Percentiles rank a stretch among this genome's conserved stretches.
Evolutionary conservation across 805 yeast genomes (phyloP).

Genomic region (Sugiyamaella boreocaroliniensis): DNA sequence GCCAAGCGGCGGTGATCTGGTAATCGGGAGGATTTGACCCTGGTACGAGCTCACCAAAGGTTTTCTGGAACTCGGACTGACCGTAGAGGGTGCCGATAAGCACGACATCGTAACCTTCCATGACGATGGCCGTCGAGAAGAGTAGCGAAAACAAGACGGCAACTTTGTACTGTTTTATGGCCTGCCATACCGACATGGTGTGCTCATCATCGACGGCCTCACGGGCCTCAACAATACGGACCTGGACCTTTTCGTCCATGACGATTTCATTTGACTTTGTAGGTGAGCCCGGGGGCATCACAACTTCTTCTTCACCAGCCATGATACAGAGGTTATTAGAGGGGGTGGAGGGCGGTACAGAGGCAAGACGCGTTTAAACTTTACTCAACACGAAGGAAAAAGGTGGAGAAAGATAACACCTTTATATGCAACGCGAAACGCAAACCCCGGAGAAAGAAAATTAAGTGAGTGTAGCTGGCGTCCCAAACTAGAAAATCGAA

Average conservation of each 20-base stretch:
- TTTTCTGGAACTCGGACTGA: conserved; percentile 37
- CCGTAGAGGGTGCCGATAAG: conserved; percentile 39
- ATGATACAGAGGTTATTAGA: background rate
- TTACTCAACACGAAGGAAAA: no score
- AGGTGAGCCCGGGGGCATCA: background rate
- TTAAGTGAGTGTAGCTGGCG: background rate
- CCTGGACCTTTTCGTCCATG: conserved; percentile 3
- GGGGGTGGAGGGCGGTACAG: no score
- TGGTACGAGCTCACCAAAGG: conserved; percentile 33
- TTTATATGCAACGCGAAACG: no score
- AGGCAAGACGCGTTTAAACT: no score
- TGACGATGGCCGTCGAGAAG: conserved; percentile 38
- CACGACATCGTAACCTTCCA: conserved; percentile 45
- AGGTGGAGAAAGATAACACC: no score
- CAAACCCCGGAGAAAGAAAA: background rate
- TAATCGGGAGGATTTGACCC: conserved; percentile 4
- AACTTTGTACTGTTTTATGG: conserved; percentile 32
- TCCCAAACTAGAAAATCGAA: background rate
- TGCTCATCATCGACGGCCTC: conserved; percentile 23
- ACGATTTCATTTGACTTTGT: background rate
- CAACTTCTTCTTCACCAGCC: background rate
- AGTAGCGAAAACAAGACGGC: conserved; percentile 43
- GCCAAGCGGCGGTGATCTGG: conserved; percentile 20
- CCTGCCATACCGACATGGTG: conserved; percentile 28
- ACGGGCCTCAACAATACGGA: conserved; percentile 23